These are phyloP conservation scores for Entonaema liquescens DNA, from an alignment of 495 filamentous ascomycete species.

Conservation along the genomic window DNA sequence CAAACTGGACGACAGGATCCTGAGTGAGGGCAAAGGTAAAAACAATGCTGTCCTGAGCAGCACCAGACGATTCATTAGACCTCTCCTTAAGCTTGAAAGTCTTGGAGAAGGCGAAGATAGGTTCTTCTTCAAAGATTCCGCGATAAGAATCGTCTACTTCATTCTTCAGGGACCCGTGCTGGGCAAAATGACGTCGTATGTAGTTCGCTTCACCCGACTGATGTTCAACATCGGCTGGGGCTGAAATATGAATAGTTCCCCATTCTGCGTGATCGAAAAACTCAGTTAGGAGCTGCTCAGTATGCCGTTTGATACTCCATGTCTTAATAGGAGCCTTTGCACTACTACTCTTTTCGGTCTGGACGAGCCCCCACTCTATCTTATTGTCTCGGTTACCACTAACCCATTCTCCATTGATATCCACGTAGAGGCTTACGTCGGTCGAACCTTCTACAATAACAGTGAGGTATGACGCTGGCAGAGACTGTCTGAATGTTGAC, in stretches of 20 bases:
- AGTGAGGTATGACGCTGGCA: conserved; percentile 87
- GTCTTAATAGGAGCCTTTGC: conserved; percentile 54
- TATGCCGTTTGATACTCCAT: conserved; percentile 68
- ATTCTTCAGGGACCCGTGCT: conserved; percentile 67
- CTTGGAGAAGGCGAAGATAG: conserved; percentile 91
- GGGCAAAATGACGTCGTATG: conserved; percentile 77
- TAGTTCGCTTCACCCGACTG: conserved; percentile 74
- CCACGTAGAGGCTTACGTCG: conserved; percentile 82
- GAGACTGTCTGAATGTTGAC: conserved; percentile 87
- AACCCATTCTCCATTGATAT: conserved; percentile 90
- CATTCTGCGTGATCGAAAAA: conserved; percentile 82
- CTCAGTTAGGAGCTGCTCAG: conserved; percentile 78
- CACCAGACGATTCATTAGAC: conserved; percentile 30
- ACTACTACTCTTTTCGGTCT: conserved; percentile 43
- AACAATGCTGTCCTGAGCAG: conserved; percentile 62
- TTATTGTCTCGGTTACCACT: conserved; percentile 74
- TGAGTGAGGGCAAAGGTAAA: conserved; percentile 89
- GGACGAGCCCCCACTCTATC: conserved; percentile 72
- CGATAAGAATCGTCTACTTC: conserved; percentile 70
- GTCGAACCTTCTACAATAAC: conserved; percentile 75
- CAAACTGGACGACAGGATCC: conserved; percentile 85
- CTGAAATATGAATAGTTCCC: conserved; percentile 83
- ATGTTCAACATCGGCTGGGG: conserved; percentile 68
- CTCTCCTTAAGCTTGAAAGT: conserved; percentile 64
- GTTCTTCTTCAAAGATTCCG: conserved; percentile 81